phyloP scores from a whole-genome alignment of 495 filamentous ascomycete species.

The Penicillium lagena region DNA sequence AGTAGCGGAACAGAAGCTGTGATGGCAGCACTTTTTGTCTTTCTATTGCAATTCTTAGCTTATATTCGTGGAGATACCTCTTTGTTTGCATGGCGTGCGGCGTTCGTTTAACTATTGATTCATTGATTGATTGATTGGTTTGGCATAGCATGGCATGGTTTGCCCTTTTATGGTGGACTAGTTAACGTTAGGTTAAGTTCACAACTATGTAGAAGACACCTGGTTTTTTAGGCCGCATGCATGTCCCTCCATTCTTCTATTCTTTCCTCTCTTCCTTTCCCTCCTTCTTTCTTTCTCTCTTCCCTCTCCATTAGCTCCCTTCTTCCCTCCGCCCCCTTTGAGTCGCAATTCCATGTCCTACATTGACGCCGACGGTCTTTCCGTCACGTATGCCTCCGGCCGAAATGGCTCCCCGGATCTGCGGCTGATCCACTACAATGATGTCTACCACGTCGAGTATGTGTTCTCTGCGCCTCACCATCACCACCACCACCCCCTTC shows the following conservation, averaged over 20 bases:
- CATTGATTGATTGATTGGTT: no score
- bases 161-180: not conserved
- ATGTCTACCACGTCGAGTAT: constrained; percentile 83
- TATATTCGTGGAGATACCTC: constrained; percentile 11
- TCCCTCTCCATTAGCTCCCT: not conserved
- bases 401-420: constrained; percentile 57
- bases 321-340: not conserved
- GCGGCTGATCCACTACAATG: constrained; percentile 83
- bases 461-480: constrained; percentile 2
- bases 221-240: constrained; percentile 6
- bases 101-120: constrained; percentile 1
- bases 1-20: constrained; percentile 34
- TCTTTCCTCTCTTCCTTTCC: not conserved
- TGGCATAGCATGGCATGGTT: not conserved
- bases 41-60: not conserved
- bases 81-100: constrained; percentile 16
- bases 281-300: not conserved
- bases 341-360: constrained; percentile 17
- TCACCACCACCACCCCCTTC: not conserved
- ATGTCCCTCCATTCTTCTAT: constrained; percentile 1
- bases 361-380: constrained; percentile 27
- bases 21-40: constrained; percentile 1
- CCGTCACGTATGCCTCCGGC: constrained; percentile 48
- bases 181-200: no score
- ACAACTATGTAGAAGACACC: constrained; percentile 1